Evolutionary conservation across 148 eudicot species (phyloP), one percentile per base, ranked within the genome.

Genomic region (Agrostemma githago): DNA sequence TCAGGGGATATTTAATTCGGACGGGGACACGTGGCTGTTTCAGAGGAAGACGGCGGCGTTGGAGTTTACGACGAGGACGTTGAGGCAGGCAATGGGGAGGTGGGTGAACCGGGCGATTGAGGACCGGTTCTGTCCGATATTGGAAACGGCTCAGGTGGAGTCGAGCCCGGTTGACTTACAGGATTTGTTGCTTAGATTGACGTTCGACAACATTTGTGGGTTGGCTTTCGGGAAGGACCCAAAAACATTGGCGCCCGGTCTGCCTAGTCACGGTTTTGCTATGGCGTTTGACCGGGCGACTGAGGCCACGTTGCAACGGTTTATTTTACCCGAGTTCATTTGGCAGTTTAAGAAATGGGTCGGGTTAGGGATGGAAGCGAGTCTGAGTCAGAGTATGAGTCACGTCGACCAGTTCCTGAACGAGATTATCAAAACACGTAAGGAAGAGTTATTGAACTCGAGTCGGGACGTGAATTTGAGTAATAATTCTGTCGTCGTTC

Each of bases 1-100:
- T n/a, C 34, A 88, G 46, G 98, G 98, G 11, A 93, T 93, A 71
- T 93, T 93, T 58, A 93, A 93, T 16, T 89, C 96, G 0, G 98
- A 93, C 39, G 98, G 98, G 19, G 93, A 90, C 84, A 90, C 98
- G 84, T 93, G 98, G 98, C 84, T 93, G 54, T 91, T 93, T 79
- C 98, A 93, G 73, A 77, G 98, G 9, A 93, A 91, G 83, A 93
- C 98, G 4, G 98, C 98, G 38, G 98, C 98, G n/a, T 78, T 91
- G 77, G 97, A 93, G 38, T 93, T 91, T 73, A 91, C 98, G 62
- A 93, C 98, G 44, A 78, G 98, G 73, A 93, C 98, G 1, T 81
- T 93, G 1, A 77, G 97, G 5, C 98, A 91, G 67, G 98, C 98
- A 62, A 93, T 93, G 98, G 98, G 88, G 34, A 83, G 95, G 54